Base-by-base conservation (phyloP, 202 grass and related monocot species). In the Dendrocalamus latiflorus region DNA sequence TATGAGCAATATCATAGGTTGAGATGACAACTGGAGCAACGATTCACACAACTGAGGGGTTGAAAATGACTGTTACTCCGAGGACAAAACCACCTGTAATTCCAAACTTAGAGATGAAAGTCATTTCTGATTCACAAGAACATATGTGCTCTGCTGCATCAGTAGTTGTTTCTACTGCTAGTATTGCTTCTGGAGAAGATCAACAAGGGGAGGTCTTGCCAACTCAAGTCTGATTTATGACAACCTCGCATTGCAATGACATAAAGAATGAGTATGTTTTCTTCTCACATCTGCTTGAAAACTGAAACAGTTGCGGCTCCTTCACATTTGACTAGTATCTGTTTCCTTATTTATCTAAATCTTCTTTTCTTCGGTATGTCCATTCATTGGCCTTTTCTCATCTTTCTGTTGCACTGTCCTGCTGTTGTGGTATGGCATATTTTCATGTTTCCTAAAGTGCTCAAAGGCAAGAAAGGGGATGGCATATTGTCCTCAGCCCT, bases 1-100 rank as follows among this genome's bases (percentile, higher is more conserved):
- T 64, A 77, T 77, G 24, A 60, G 24, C 45, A 68, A 80, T 47
- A 50, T 81, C 16, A 78, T 84, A 98, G 96, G 96, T 95, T 30
- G 96, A 87, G 73, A 98, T 95, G 93, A 98, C 93, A 51, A 98
- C 96, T 59, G 96, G 96, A 57, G 93, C 93, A 65, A 98, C 93
- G 3, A 98, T 95, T 80, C 96, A 95, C 74, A 98, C 96, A 58
- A 98, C 93, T 9, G 70, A 86, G 59, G 95, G 95, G 9, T 87
- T 98, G 80, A 91, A 91, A 16, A 93, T 98, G 93, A 98, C 89
- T 39, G 91, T 95, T 86, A 98, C 96, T 51, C 89, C 36, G 45
- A 83, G 93, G 75, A 93, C 65, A 42, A 88, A 54, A 47, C 82
- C 85, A 38, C 92, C 90, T 70, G 86, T 93, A 55, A 88, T 93